Evolutionary conservation across 1,284 basidiomycete genomes (phyloP), one percentile per base, ranked within the genome.

Genomic region (Xerocomus nothofagi): DNA sequence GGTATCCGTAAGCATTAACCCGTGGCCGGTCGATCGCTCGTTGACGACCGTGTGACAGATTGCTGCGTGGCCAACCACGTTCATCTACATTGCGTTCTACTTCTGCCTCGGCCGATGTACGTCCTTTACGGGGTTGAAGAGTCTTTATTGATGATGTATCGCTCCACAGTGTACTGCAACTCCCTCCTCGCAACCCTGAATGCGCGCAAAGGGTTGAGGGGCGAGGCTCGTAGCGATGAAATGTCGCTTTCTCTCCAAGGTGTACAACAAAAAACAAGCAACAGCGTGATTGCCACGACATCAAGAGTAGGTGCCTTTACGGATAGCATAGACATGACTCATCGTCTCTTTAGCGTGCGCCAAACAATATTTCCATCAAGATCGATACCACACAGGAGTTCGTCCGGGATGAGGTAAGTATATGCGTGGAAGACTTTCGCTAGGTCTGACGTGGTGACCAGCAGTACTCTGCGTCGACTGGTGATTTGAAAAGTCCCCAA

Each of bases 61-160:
- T 47, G 53, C 72, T 20, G 63, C 61, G 0, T 68, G 73, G 40
- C 74, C 76, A 2, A 41, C 53, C 39, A 73, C 76, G 0, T 73
- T 81, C 55, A 66, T 80, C 46, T 80, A 81, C 56, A 77, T 79
- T 14, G 58, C 69, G 8, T 81, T 81, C 62, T 80, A 76, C 61
- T 80, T 80, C 58, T 72, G 72, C 52, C 67, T 80, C 31, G 79
- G 78, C 15, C 73, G 78, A 30, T 56, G 74, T 76, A 55, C 47
- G 75, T 63, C 4, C 3, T 33, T 23, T 26, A 9, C 20, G 6
- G 2, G 21, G 6, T 17, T 7, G 10, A 34, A 8, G 12, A 8
- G 6, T 2, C 8, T 17, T 17, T 14, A 17, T 18, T 44, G 11
- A 61, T 44, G 11, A 61, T 4, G 0, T 14, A 6, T n/a, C 17